Base-by-base conservation (phyloP, 2,329 filamentous ascomycete species). In the Plectosphaerella cucumerina region DNA sequence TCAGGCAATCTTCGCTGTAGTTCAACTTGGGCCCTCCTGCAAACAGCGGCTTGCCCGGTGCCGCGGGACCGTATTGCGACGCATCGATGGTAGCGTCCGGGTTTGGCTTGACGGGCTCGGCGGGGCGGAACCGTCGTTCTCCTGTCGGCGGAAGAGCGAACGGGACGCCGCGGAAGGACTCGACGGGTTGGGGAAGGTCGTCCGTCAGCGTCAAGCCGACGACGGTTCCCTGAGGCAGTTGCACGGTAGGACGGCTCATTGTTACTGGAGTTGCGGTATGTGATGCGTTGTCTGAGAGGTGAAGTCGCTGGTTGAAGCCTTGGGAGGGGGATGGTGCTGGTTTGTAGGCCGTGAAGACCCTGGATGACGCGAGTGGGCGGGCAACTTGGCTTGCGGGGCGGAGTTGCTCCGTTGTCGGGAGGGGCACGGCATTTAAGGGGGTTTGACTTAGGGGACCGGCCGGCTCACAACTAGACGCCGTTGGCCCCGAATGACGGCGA, bases 1-100 rank as follows among this genome's bases (percentile, higher is more conserved):
- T 77, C 23, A 84, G 67, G 50, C 78, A 81, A 60, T 80, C 70
- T 63, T 84, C 80, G 47, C 62, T 49, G 65, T 62, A 17, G 61
- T 61, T 49, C 65, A 53, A n/a, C 57, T 59, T 18, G 49, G 53
- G 11, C 47, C 54, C 23, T 50, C 52, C 44, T 64, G 61, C 3
- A 64, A 57, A 14, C 56, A 59, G 34, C 5, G 34, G 33, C n/a
- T 26, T 39, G 21, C 34, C 35, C 2, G 69, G 70, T 48, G 73
- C 76, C 48, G 67, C 60, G 31, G 61, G 59, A 1, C 75, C 74
- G 37, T 67, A 70, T 21, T 52, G 53, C 9, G 63, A 59, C 2
- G 74, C 70, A 4, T 67, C 56, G 34, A 71, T 60, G 3, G 60
- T 59, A 9, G 50, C 21, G 22, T 43, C 35, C 6, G 35, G 44